Conservation (phyloP, 331 rosid genomes). For the Prunus yedoensis region DNA sequence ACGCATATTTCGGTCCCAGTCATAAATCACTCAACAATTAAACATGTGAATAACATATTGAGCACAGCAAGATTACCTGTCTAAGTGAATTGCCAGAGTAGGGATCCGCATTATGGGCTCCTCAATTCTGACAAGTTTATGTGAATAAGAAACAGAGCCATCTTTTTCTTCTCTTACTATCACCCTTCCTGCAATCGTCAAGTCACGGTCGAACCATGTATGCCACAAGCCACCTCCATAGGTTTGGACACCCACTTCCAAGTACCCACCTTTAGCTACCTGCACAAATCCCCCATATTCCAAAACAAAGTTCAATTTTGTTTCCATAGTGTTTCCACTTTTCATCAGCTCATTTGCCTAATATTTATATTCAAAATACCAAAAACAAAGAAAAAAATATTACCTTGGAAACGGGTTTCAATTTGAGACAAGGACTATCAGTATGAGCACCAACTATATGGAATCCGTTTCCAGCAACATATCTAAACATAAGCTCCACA, state of each 20-base stretch:
- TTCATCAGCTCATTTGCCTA: background rate
- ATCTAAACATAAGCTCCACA: conserved; percentile 40
- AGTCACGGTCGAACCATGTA: conserved; percentile 95
- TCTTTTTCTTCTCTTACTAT: conserved; percentile 49
- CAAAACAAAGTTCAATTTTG: background rate
- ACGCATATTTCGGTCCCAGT: conserved; percentile 1
- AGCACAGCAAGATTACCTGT: conserved; percentile 51
- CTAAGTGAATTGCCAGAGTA: conserved; percentile 93
- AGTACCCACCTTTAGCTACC: conserved; percentile 74
- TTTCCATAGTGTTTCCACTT: background rate
- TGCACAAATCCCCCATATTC: conserved; percentile 28
- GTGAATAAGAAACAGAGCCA: conserved; percentile 52
- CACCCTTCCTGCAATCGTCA: conserved; percentile 88
- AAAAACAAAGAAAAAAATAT: background rate
- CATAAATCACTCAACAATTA: conserved; percentile 14
- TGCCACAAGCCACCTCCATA: conserved; percentile 97
- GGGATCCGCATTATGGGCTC: conserved; percentile 94
- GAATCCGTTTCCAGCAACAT: conserved; percentile 86
- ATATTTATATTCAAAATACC: background rate
- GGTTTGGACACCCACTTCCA: conserved; percentile 95
- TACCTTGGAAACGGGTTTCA: conserved; percentile 87
- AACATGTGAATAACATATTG: conserved; percentile 14
- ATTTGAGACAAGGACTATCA: conserved; percentile 89
- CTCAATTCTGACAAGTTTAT: conserved; percentile 73
- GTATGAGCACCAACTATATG: conserved; percentile 88